Base-by-base conservation (phyloP, 2,329 filamentous ascomycete species). In the Colletotrichum sp. region DNA sequence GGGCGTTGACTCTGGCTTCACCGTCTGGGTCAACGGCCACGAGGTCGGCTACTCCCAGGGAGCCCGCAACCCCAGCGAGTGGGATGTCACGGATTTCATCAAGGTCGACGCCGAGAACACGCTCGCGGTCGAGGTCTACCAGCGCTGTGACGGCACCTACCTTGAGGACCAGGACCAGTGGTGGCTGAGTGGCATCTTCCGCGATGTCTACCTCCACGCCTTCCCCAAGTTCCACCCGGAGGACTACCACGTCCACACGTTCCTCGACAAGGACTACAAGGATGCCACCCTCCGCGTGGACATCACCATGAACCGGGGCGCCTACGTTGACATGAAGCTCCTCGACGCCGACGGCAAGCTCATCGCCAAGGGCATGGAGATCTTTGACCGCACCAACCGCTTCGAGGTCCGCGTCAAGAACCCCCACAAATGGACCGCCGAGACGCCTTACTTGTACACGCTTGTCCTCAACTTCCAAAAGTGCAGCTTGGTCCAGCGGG, bases 101-200 rank as follows among this genome's bases (percentile, higher is more conserved):
- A 81, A 84, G 2, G 55, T 83, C 4, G 80, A 83, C 2, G 82
- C 83, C 1, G 83, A 87, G 61, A 95, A 94, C 77, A 86, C 85
- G 2, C 82, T 95, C 4, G 89, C 90, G 4, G 93, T 95, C 0
- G 89, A 92, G 67, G 93, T 95, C 0, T 95, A 95, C 77, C 93
- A 95, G 81, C 91, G 91, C 79, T 95, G 91, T 39, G 92, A 95
- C 80, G 94, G 93, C 4, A 92, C 90, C 24, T 95, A 95, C 77
- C 90, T 95, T 39, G 93, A 95, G 80, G 93, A 95, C 76, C 92
- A 90, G 77, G 92, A 94, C 79, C 91, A 94, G 82, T 94, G 93
- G 92, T 92, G 92, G 90, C 83, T 94, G 7, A 91, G 88, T 68
- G 88, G 90, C 26, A 95, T 95, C 75, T 95, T 95, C 79, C 88